Evolutionary conservation across 2,329 filamentous ascomycete genomes (phyloP).

Genomic region (Parascedosporium putredinis): DNA sequence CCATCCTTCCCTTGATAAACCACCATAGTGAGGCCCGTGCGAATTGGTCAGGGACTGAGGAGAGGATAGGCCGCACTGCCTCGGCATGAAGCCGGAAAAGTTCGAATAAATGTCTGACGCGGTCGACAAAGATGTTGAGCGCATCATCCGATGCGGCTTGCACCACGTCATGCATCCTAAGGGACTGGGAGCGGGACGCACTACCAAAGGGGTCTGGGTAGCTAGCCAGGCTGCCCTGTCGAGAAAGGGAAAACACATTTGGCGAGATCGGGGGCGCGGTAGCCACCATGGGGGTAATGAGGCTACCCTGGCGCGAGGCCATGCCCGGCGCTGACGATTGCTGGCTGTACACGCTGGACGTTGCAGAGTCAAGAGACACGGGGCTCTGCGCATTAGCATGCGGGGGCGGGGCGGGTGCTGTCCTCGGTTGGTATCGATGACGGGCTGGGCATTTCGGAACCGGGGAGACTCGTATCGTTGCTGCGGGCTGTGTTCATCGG

Average conservation of each 20-base stretch:
- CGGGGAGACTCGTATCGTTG: not conserved
- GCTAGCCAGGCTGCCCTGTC: not conserved
- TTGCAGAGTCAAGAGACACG: not conserved
- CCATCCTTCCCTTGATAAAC: slow-evolving; percentile 73
- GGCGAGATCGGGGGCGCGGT: not conserved
- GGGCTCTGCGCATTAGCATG: not conserved
- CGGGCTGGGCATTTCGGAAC: not conserved
- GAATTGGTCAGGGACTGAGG: slow-evolving; percentile 56
- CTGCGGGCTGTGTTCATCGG: not conserved
- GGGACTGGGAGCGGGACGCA: slow-evolving; percentile 11
- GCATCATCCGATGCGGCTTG: slow-evolving; percentile 51
- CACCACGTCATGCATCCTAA: slow-evolving; percentile 31
- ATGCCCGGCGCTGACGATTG: not conserved
- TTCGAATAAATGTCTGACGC: slow-evolving; percentile 63
- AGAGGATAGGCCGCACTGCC: slow-evolving; percentile 53
- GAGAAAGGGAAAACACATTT: not conserved
- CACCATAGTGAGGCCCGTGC: slow-evolving; percentile 73
- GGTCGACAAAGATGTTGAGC: slow-evolving; percentile 56
- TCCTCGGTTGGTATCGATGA: not conserved
- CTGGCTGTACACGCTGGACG: slow-evolving; percentile 5
- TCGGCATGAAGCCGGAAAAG: slow-evolving; percentile 73
- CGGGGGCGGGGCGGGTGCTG: not conserved
- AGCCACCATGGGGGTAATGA: not conserved
- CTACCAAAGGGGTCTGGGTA: not conserved
- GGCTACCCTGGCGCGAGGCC: slow-evolving; percentile 2